Conservation (phyloP, 2,329 filamentous ascomycete genomes). For the Daldinia sp. region DNA sequence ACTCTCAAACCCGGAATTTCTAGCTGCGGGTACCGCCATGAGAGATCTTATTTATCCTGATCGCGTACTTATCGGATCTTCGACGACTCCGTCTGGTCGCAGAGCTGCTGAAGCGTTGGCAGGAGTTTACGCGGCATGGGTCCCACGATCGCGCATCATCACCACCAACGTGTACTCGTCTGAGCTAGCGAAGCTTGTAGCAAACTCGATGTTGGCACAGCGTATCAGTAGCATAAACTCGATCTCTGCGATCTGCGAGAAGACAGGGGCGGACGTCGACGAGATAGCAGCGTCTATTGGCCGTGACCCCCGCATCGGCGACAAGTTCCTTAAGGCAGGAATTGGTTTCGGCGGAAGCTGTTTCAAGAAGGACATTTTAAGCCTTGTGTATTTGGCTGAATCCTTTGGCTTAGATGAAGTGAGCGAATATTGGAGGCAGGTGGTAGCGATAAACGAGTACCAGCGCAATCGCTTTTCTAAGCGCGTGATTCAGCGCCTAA, state of each 20-base stretch:
- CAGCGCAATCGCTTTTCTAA: constrained; percentile 74
- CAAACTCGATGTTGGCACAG: constrained; percentile 83
- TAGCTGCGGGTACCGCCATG: constrained; percentile 80
- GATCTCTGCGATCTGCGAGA: constrained; percentile 81
- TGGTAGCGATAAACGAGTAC: constrained; percentile 80
- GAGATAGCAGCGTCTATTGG: constrained; percentile 75
- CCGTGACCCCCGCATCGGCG: constrained; percentile 74
- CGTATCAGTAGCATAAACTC: constrained; percentile 84
- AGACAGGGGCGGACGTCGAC: constrained; percentile 76
- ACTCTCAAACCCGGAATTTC: constrained; percentile 82
- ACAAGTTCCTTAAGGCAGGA: constrained; percentile 76
- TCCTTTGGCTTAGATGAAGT: constrained; percentile 74
- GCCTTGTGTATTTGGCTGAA: constrained; percentile 76
- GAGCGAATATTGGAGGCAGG: constrained; percentile 76
- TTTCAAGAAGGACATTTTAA: constrained; percentile 82
- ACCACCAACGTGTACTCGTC: constrained; percentile 80
- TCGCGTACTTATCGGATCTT: constrained; percentile 77
- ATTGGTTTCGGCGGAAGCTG: constrained; percentile 83
- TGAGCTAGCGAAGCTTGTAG: constrained; percentile 79
- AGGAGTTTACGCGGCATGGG: constrained; percentile 75
- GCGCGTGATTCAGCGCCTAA: constrained; percentile 71
- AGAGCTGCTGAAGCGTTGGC: constrained; percentile 70
- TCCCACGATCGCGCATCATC: constrained; percentile 71
- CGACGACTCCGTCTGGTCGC: constrained; percentile 65
- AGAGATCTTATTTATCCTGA: constrained; percentile 75